These are phyloP conservation scores for Cladobotryum protrusum DNA, from an alignment of 2,329 filamentous ascomycete genomes.

Conservation along the genomic window DNA sequence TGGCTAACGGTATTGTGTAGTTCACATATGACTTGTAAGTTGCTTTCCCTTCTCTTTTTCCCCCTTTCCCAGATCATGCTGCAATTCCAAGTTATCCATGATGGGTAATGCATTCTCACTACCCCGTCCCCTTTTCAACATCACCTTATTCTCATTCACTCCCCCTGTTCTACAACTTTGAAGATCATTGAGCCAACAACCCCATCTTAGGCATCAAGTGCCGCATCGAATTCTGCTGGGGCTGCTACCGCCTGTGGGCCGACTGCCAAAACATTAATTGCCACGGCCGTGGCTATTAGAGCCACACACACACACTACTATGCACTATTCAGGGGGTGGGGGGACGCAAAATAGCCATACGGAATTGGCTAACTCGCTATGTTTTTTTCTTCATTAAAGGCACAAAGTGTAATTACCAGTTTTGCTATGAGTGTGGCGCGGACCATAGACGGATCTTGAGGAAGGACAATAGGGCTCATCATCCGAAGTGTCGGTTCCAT, in stretches of 20 bases:
- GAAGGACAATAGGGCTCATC: conserved; percentile 28
- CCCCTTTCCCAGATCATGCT: not conserved
- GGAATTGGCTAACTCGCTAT: too few species aligned
- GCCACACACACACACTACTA: too few species aligned
- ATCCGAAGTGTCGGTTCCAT: conserved; percentile 25
- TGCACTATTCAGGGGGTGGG: not conserved
- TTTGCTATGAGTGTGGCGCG: conserved; percentile 33
- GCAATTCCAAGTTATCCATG: too few species aligned
- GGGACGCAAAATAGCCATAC: not conserved
- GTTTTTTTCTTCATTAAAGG: conserved; percentile 17
- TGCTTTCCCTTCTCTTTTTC: not conserved
- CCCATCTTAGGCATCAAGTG: conserved; percentile 27
- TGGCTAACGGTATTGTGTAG: conserved; percentile 23
- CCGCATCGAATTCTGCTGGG: conserved; percentile 30
- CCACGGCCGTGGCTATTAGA: conserved; percentile 8
- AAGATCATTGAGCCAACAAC: not conserved
- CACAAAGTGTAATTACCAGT: conserved; percentile 22
- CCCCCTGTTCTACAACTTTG: not conserved
- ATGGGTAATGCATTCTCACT: not conserved
- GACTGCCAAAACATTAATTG: conserved; percentile 19
- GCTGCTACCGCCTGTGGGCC: conserved; percentile 21
- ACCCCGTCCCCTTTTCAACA: not conserved
- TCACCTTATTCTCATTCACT: not conserved
- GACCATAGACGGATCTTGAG: conserved; percentile 25
- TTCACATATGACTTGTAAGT: conserved; percentile 38